Conservation (phyloP, 805 yeast species). For the Maudiozyma serrabonitensis region DNA sequence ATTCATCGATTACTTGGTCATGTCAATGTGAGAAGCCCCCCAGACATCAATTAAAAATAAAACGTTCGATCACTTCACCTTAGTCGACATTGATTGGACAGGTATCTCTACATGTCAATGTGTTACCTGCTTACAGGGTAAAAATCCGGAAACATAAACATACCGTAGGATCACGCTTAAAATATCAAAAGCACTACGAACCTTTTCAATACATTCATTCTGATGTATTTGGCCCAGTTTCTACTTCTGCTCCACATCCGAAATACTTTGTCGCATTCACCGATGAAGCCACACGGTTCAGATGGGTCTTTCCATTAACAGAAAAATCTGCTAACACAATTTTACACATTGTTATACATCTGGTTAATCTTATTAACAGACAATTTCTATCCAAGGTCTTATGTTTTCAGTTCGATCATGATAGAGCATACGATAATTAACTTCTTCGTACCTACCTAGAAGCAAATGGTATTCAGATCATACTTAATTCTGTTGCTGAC, state of each 20-base stretch:
- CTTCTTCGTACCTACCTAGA: background rate
- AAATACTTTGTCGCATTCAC: background rate
- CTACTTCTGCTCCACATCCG: background rate
- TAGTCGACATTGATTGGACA: background rate
- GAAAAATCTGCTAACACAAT: background rate
- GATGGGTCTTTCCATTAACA: background rate
- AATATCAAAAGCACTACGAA: background rate
- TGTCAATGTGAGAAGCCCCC: background rate
- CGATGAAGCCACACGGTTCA: background rate
- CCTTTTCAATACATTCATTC: background rate
- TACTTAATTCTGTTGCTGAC: background rate
- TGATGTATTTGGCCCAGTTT: background rate
- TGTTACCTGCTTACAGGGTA: slow-evolving; percentile 43
- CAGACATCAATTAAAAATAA: background rate
- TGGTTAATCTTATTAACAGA: background rate
- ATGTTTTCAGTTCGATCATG: background rate
- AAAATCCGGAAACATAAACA: slow-evolving; percentile 53
- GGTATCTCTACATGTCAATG: background rate
- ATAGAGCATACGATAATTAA: background rate
- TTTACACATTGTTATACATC: background rate
- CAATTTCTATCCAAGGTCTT: background rate
- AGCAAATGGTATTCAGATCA: background rate
- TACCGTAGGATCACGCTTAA: slow-evolving; percentile 59
- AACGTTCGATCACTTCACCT: background rate
- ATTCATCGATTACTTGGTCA: background rate